Evolutionary conservation across 345 rosid species (phyloP).

Genomic region (Hibiscus syriacus): DNA sequence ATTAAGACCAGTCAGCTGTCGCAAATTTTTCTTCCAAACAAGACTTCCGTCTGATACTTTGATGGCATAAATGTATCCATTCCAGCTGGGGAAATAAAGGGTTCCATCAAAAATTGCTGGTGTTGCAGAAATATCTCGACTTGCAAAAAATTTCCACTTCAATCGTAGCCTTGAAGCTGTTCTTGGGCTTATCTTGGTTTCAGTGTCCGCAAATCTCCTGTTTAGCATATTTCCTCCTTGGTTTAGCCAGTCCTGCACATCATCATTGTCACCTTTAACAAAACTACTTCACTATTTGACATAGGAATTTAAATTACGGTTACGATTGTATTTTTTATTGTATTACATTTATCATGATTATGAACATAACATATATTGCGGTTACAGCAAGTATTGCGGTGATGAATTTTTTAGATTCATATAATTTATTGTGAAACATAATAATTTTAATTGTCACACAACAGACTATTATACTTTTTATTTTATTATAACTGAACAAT

Average conservation of each 20-base stretch:
- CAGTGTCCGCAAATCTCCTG: not conserved
- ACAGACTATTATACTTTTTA: no score
- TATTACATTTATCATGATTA: no score
- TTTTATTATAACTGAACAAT: no score
- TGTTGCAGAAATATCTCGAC: constrained; percentile 38
- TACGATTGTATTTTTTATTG: no score
- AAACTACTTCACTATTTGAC: not conserved
- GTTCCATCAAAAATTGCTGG: constrained; percentile 31
- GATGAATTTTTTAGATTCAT: no score
- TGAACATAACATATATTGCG: no score
- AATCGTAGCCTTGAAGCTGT: constrained; percentile 18
- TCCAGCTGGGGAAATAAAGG: constrained; percentile 47
- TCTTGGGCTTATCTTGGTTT: not conserved
- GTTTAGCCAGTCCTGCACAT: not conserved
- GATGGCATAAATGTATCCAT: constrained; percentile 40
- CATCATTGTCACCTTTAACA: not conserved
- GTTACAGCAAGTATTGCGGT: no score
- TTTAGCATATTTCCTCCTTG: not conserved
- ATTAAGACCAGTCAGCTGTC: constrained; percentile 26
- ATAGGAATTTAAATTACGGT: no score
- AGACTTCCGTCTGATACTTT: constrained; percentile 19
- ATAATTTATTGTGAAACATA: no score
- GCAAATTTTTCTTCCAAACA: constrained; percentile 38
- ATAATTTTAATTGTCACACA: no score
- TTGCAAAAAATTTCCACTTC: constrained; percentile 39